These are phyloP conservation scores for Lathyrus aphaca DNA, from an alignment of 306 rosid species.

Conservation along the genomic window DNA sequence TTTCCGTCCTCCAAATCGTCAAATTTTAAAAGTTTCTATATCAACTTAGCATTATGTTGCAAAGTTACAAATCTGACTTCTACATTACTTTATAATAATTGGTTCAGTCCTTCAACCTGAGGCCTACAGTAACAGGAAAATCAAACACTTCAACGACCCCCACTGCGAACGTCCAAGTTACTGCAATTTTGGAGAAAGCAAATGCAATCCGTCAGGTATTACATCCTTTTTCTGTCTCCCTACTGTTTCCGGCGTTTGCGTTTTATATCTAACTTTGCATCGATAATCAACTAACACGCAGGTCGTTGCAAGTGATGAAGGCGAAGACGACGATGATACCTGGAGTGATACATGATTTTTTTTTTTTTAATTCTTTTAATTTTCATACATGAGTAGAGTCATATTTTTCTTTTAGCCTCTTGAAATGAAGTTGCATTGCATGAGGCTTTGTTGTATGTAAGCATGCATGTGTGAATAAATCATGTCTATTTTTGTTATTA, in stretches of 20 bases:
- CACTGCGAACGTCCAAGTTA: conserved; percentile 69
- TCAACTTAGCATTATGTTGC: conserved; percentile 16
- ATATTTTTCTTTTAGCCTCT: conserved; percentile 26
- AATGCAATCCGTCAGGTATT: conserved; percentile 93
- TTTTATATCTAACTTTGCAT: conserved; percentile 19
- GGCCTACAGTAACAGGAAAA: conserved; percentile 70
- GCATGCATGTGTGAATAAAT: conserved; percentile 57
- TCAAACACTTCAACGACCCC: conserved; percentile 50
- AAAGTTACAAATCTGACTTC: conserved; percentile 31
- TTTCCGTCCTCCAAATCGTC: not conserved
- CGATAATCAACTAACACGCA: conserved; percentile 45
- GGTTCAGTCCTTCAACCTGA: conserved; percentile 84
- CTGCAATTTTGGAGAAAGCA: conserved; percentile 96
- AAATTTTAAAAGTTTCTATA: not conserved
- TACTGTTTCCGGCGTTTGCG: not conserved
- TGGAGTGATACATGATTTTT: conserved; percentile 84
- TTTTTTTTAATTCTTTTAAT: not conserved
- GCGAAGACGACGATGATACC: conserved; percentile 68
- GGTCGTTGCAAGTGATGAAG: conserved; percentile 93
- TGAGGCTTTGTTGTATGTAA: conserved; percentile 49
- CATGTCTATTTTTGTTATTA: conserved; percentile 49
- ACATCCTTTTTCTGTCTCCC: not conserved
- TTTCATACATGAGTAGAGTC: conserved; percentile 36
- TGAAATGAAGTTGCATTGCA: conserved; percentile 47
- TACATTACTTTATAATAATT: conserved; percentile 16